phyloP scores from a whole-genome alignment of 495 filamentous ascomycete genomes.

The Penicillium parvum region DNA sequence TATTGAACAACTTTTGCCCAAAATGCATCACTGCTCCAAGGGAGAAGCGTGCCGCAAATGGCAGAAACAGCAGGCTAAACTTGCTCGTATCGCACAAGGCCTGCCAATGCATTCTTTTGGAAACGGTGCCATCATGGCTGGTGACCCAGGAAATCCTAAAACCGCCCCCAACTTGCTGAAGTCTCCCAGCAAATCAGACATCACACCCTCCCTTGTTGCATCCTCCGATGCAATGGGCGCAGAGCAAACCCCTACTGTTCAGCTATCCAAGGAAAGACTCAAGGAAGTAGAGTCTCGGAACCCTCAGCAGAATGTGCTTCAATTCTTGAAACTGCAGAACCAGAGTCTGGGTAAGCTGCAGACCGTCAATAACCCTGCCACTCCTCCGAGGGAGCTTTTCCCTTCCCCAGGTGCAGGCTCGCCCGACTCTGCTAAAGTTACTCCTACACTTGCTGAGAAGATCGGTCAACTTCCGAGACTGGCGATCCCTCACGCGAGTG shows the following conservation, averaged over 20 bases:
- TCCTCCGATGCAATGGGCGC: slow-evolving; percentile 84
- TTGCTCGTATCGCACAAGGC: slow-evolving; percentile 18
- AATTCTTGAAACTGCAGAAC: slow-evolving; percentile 80
- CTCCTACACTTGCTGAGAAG: slow-evolving; percentile 25
- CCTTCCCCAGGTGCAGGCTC: slow-evolving; percentile 37
- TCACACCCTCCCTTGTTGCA: slow-evolving; percentile 70
- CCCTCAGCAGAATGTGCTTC: slow-evolving; percentile 84
- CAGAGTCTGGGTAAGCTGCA: slow-evolving; percentile 50
- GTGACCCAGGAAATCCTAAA: slow-evolving; percentile 66
- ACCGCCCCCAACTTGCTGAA: slow-evolving; percentile 47
- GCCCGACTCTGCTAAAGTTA: slow-evolving; percentile 40
- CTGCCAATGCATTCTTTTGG: slow-evolving; percentile 12
- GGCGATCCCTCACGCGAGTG: not conserved
- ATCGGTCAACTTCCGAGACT: slow-evolving; percentile 51
- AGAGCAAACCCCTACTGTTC: slow-evolving; percentile 51
- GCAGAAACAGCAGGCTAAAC: slow-evolving; percentile 57
- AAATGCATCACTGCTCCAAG: slow-evolving; percentile 80
- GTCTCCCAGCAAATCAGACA: slow-evolving; percentile 33
- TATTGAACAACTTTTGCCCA: slow-evolving; percentile 84
- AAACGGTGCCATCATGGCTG: slow-evolving; percentile 45
- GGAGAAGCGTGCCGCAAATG: slow-evolving; percentile 84
- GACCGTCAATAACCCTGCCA: slow-evolving; percentile 36
- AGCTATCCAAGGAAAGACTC: slow-evolving; percentile 67
- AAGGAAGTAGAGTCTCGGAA: slow-evolving; percentile 63
- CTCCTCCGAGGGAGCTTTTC: slow-evolving; percentile 46